Evolutionary conservation across 2,329 filamentous ascomycete genomes (phyloP).

Genomic region (Pseudonectria buxi): DNA sequence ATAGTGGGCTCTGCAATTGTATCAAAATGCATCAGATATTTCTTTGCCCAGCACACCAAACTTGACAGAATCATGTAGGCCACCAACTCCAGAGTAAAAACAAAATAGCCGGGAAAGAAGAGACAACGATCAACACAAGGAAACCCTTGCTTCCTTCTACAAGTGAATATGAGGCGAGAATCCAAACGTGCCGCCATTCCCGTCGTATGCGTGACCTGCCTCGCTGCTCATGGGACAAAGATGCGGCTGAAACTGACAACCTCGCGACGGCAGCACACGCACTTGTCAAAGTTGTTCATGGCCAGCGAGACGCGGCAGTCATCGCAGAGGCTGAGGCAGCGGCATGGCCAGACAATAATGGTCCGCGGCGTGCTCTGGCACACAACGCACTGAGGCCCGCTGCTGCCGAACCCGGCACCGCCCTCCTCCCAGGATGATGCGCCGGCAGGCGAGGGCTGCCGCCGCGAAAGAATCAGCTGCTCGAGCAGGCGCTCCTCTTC

Average conservation of each 20-base stretch:
- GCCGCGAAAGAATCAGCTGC: constrained; percentile 50
- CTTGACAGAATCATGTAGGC: background rate
- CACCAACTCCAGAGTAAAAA: too few relatives aligned
- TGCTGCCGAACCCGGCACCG: constrained; percentile 62
- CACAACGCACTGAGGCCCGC: constrained; percentile 82
- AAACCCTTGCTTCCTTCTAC: too few relatives aligned
- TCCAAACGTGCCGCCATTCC: too few relatives aligned
- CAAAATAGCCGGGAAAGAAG: too few relatives aligned
- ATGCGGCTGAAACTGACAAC: constrained; percentile 86
- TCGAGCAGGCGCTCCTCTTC: constrained; percentile 57
- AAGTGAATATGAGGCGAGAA: too few relatives aligned
- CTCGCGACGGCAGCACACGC: constrained; percentile 85
- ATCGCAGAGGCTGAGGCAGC: constrained; percentile 89
- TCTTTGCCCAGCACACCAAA: background rate
- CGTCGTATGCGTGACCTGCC: background rate
- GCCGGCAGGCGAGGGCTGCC: constrained; percentile 21
- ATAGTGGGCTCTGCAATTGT: constrained; percentile 1
- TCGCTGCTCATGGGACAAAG: constrained; percentile 59
- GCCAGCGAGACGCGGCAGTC: constrained; percentile 90
- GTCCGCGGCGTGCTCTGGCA: constrained; percentile 82
- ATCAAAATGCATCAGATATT: constrained; percentile 4
- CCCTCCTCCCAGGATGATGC: constrained; percentile 57
- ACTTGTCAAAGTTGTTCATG: constrained; percentile 96
- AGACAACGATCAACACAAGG: too few relatives aligned
- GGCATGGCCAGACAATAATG: constrained; percentile 93